Conservation (phyloP, 257 asterid genomes). For the Nicotiana attenuata region DNA sequence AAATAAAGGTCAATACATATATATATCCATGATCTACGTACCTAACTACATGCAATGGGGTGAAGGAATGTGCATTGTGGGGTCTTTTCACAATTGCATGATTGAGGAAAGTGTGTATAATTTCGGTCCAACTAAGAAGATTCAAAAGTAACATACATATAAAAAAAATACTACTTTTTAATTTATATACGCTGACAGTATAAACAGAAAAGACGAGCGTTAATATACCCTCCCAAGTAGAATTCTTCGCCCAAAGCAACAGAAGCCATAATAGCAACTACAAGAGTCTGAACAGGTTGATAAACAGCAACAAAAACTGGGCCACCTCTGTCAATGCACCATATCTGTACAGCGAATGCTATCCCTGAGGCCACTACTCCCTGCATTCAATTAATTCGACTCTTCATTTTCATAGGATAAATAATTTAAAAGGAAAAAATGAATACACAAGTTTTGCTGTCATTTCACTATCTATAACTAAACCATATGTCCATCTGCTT, state of each 20-base stretch:
- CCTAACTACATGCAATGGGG: not conserved
- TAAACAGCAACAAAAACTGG: constrained; percentile 98
- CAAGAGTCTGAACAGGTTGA: constrained; percentile 99
- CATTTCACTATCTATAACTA: constrained; percentile 23
- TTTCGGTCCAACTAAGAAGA: not conserved
- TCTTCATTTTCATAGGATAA: not conserved
- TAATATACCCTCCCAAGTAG: constrained; percentile 82
- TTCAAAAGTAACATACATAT: not conserved
- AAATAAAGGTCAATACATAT: not conserved
- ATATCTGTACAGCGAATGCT: constrained; percentile 98
- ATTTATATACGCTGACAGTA: not conserved
- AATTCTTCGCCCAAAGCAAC: constrained; percentile 72
- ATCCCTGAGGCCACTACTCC: constrained; percentile 99
- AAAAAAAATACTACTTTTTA: not conserved
- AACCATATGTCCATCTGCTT: constrained; percentile 14
- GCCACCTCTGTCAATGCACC: constrained; percentile 99
- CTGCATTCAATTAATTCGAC: constrained; percentile 37
- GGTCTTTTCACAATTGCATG: constrained; percentile 6
- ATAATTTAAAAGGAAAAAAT: not conserved
- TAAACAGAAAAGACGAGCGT: no score
- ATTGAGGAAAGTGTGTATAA: not conserved
- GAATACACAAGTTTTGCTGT: not conserved
- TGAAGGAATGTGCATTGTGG: not conserved
- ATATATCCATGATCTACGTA: not conserved
- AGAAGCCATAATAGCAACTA: constrained; percentile 86